Conservation (phyloP, 2,329 filamentous ascomycete genomes). For the Colletotrichum sansevieriae region DNA sequence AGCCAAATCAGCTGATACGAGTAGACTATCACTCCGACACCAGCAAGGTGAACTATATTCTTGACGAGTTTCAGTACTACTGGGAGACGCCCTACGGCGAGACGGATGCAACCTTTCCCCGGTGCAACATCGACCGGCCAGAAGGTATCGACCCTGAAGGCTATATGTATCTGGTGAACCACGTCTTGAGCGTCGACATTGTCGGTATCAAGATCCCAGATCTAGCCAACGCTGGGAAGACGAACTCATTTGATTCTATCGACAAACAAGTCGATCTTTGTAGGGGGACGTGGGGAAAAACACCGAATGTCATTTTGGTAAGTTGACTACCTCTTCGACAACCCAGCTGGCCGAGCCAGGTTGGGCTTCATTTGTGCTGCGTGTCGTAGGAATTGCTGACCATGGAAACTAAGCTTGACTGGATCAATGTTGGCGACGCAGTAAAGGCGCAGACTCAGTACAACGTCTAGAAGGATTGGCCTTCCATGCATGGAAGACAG, state of each 20-base stretch:
- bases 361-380: not conserved
- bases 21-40: conserved; percentile 70
- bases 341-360: not conserved
- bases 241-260: conserved; percentile 53
- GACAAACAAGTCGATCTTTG: conserved; percentile 48
- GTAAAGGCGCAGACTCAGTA: conserved; percentile 54
- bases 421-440: conserved; percentile 56
- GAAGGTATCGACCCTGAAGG: conserved; percentile 51
- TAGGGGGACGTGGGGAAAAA: conserved; percentile 44
- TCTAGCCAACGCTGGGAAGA: conserved; percentile 47
- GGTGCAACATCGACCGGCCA: conserved; percentile 76
- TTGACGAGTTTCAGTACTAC: conserved; percentile 73
- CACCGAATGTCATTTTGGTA: conserved; percentile 53
- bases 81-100: conserved; percentile 82
- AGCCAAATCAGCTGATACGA: conserved; percentile 36
- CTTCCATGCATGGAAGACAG: conserved; percentile 6
- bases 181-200: conserved; percentile 52
- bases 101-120: conserved; percentile 69
- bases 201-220: conserved; percentile 54
- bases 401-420: conserved; percentile 55
- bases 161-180: conserved; percentile 61
- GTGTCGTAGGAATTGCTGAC: conserved; percentile 24
- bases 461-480: conserved; percentile 50
- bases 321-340: conserved; percentile 38
- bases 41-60: conserved; percentile 69